Conservation (phyloP, 345 rosid species). For the Sonneratia alba region DNA sequence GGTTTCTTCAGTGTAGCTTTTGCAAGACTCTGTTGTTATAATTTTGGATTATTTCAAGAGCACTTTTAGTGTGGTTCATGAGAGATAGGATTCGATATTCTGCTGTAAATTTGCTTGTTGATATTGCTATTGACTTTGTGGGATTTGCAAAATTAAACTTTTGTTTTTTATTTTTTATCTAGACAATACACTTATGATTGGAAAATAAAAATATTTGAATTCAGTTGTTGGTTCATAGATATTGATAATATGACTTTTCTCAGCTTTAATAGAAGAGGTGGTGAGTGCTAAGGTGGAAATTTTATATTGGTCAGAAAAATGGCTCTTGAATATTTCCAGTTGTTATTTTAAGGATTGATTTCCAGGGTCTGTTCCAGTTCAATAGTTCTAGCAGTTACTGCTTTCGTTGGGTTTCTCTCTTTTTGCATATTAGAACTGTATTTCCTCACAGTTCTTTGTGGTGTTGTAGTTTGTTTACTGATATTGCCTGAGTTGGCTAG, state of each 20-base stretch:
- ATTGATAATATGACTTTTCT: neutral
- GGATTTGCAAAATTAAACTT: neutral
- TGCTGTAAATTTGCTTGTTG: neutral
- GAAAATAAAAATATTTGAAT: neutral
- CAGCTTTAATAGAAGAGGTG: neutral
- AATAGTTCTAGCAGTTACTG: too few species aligned
- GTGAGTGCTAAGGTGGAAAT: neutral
- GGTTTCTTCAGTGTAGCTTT: neutral
- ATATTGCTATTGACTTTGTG: neutral
- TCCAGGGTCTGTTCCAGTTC: too few species aligned
- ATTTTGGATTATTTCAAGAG: neutral
- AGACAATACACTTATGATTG: neutral
- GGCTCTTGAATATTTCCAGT: too few species aligned
- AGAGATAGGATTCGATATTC: neutral
- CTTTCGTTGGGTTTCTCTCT: neutral
- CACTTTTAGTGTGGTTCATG: neutral
- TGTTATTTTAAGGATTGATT: too few species aligned
- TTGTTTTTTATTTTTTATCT: neutral
- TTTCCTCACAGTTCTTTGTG: neutral
- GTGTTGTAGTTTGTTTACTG: neutral
- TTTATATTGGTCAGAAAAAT: too few species aligned
- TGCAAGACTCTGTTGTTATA: neutral
- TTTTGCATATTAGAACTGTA: neutral
- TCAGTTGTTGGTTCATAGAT: neutral
- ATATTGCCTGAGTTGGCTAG: neutral